Evolutionary conservation across 345 rosid genomes (phyloP), one percentile per base, ranked within the genome.

Genomic region (Camelina hispida): DNA sequence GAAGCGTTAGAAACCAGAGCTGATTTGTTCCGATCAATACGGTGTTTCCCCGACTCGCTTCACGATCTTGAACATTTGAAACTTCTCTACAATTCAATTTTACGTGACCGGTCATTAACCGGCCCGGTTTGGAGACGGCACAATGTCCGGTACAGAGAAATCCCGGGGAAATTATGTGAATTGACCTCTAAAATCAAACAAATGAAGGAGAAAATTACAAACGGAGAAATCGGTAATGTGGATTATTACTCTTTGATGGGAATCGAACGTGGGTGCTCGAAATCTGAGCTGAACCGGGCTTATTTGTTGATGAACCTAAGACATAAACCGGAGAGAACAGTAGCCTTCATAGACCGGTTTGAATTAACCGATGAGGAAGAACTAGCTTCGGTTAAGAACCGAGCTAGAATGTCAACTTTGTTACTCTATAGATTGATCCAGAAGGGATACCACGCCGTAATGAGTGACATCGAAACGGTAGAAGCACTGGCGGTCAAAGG

Each of bases 121-220:
- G 97, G 98, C 23, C 98, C 98, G 30, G 93, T 83, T 44, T 94
- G 98, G 98, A 94, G 87, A 84, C 85, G 90, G 50, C 92, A 91
- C 68, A 80, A 87, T 5, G 92, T 91, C 18, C 82, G 89, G 64
- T 94, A 91, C 85, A 77, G 88, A 23, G 98, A 94, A 58, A 90
- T 94, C 52, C 97, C 98, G 1, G 97, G 90, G 15, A 90, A 85
- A 58, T 73, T 94, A 23, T 90, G 95, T 46, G 87, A 86, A 0
- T 84, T 94, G 53, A 79, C 96, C 4, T 32, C 85, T 8, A 90
- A 81, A 69, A 85, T 85, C 62, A 87, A 87, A 58, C 82, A 75
- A 66, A 23, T 90, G 82, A 94, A 91, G 79, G 82, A 79, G 53
- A 83, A 88, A 70, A 92, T 94, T 46, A 95, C 93, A 9, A 83